These are phyloP conservation scores for Xylaria sp. DNA, from an alignment of 2,329 filamentous ascomycete species.

Conservation along the genomic window DNA sequence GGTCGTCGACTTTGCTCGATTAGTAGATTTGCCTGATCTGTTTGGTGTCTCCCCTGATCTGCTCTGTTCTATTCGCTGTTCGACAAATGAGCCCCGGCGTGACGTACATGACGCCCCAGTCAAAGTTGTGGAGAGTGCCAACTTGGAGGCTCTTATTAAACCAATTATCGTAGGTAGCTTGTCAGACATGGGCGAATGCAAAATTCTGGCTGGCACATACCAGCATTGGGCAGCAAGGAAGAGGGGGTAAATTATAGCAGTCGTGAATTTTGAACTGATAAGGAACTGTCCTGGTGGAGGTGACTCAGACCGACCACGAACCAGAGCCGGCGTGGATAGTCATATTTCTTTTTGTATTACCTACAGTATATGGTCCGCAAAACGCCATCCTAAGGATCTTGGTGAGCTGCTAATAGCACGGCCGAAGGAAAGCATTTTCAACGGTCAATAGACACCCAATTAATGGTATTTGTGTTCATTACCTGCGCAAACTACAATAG, in stretches of 20 bases:
- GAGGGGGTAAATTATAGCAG: slow-evolving; percentile 16
- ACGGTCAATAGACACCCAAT: neutral
- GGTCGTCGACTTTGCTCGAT: slow-evolving; percentile 20
- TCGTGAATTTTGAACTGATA: slow-evolving; percentile 13
- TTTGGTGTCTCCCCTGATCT: neutral
- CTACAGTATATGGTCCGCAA: neutral
- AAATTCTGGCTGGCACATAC: slow-evolving; percentile 17
- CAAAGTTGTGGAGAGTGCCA: slow-evolving; percentile 24
- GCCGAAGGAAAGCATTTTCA: neutral
- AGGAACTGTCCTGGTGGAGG: slow-evolving; percentile 1
- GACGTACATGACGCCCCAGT: slow-evolving; percentile 31
- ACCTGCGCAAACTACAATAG: neutral
- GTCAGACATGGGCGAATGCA: slow-evolving; percentile 10
- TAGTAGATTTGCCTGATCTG: slow-evolving; percentile 17
- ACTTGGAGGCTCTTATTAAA: slow-evolving; percentile 21
- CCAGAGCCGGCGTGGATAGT: neutral
- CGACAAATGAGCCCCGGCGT: slow-evolving; percentile 28
- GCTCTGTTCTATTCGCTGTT: neutral
- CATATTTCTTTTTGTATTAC: neutral
- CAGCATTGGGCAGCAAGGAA: slow-evolving; percentile 37
- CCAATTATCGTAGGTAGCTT: slow-evolving; percentile 18
- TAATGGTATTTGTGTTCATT: neutral
- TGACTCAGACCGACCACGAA: slow-evolving; percentile 29
- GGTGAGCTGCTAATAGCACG: neutral
- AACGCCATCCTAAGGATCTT: neutral